These are phyloP conservation scores for Psilocybe tampanensis DNA, from an alignment of 768 basidiomycete species.

Conservation along the genomic window DNA sequence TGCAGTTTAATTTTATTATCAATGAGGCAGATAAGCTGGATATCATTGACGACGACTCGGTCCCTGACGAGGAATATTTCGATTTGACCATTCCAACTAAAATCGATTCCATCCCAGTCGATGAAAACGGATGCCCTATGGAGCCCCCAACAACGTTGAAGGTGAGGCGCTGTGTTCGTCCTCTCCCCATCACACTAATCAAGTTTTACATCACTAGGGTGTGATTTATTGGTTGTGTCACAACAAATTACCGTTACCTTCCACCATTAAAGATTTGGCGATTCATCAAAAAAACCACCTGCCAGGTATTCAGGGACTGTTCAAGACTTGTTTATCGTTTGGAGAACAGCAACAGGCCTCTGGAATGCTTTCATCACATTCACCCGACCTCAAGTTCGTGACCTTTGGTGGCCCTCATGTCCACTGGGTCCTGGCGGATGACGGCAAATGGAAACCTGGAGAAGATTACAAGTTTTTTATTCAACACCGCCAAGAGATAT, in stretches of 20 bases:
- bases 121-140: too few species aligned
- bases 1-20: neutral
- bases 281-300: neutral
- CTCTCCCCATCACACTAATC: too few species aligned
- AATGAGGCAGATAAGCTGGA: neutral
- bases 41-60: neutral
- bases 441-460: neutral
- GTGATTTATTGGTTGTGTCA: neutral
- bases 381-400: neutral
- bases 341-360: neutral
- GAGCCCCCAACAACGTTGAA: too few species aligned
- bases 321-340: neutral
- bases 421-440: neutral
- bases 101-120: too few species aligned
- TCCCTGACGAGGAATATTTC: too few species aligned
- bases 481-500: neutral
- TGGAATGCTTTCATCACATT: neutral
- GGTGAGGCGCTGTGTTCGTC: too few species aligned
- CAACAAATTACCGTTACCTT: neutral
- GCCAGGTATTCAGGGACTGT: neutral
- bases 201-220: too few species aligned
- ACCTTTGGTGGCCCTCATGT: constrained; percentile 2
- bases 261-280: neutral
- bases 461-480: neutral
- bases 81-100: too few species aligned